Conservation (phyloP, 1,284 basidiomycete species). For the Sanghuangporus baumii region DNA sequence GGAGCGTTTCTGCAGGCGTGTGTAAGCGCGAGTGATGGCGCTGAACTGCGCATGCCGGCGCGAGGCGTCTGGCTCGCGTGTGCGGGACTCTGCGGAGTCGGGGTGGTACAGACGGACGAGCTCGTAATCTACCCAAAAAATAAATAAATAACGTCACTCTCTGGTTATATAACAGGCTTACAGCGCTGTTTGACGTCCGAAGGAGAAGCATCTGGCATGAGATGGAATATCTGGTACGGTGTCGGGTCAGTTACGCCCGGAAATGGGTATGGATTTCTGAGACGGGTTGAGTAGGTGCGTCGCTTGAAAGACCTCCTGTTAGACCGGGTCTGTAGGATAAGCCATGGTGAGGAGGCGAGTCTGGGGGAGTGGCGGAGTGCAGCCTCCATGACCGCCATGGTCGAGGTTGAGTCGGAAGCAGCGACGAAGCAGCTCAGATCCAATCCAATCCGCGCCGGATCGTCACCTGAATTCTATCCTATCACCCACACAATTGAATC, state of each 20-base stretch:
- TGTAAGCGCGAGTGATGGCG: slow-evolving; percentile 55
- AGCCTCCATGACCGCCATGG: neutral
- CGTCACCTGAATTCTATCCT: neutral
- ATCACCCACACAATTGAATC: neutral
- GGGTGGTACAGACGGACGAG: slow-evolving; percentile 68
- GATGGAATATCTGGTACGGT: slow-evolving; percentile 67
- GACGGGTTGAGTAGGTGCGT: neutral
- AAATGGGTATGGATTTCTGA: slow-evolving; percentile 46
- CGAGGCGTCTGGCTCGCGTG: slow-evolving; percentile 32
- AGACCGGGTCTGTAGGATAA: neutral
- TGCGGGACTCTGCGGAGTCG: slow-evolving; percentile 49
- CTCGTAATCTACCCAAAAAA: slow-evolving; percentile 51
- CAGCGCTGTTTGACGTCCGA: slow-evolving; percentile 61
- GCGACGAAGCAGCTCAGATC: neutral
- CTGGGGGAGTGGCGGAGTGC: neutral
- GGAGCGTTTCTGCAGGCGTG: slow-evolving; percentile 32
- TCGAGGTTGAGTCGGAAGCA: neutral
- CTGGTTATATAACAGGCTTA: slow-evolving; percentile 28
- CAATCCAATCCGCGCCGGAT: too few relatives aligned
- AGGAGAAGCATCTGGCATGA: slow-evolving; percentile 47
- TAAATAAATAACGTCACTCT: neutral
- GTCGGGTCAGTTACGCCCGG: slow-evolving; percentile 49
- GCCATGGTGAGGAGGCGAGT: neutral
- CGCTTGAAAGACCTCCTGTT: neutral
- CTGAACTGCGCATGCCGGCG: slow-evolving; percentile 55